These are phyloP conservation scores for Tremellales sp. DNA, from an alignment of 1,284 basidiomycete genomes.

Conservation along the genomic window DNA sequence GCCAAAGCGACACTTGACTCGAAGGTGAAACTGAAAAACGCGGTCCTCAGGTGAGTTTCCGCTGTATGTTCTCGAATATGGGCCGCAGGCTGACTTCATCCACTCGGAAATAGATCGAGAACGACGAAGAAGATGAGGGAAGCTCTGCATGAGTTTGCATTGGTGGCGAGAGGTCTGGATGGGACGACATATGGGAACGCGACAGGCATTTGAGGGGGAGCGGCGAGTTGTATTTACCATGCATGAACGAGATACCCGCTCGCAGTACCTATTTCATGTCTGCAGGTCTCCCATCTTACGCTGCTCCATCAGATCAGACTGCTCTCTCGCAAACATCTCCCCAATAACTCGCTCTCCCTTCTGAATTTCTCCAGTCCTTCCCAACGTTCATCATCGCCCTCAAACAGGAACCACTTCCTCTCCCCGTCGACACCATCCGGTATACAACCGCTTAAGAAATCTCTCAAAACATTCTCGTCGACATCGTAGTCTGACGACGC, in stretches of 20 bases:
- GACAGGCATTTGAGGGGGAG: constrained; percentile 28
- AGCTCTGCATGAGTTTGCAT: constrained; percentile 50
- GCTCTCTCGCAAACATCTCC: constrained; percentile 13
- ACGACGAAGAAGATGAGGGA: constrained; percentile 48
- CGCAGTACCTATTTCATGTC: background rate
- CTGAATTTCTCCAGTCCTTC: constrained; percentile 21
- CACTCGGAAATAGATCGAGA: constrained; percentile 27
- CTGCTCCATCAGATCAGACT: constrained; percentile 13
- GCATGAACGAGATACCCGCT: background rate
- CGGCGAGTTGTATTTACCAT: background rate
- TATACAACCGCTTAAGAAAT: constrained; percentile 36
- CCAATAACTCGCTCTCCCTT: constrained; percentile 11
- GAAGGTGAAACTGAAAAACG: constrained; percentile 72
- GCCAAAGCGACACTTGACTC: constrained; percentile 54
- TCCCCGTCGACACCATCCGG: constrained; percentile 25
- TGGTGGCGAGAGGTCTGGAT: constrained; percentile 46
- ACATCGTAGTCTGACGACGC: constrained; percentile 7
- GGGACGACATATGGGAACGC: constrained; percentile 49
- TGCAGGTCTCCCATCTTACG: background rate
- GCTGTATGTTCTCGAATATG: too few species aligned
- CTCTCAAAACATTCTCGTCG: constrained; percentile 14
- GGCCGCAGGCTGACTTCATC: too few species aligned
- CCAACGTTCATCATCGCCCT: constrained; percentile 16
- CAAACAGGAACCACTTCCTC: constrained; percentile 12
- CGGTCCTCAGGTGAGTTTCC: constrained; percentile 59